phyloP scores from a whole-genome alignment of 805 yeast genomes.

The Metahyphopichia silvanorum region DNA sequence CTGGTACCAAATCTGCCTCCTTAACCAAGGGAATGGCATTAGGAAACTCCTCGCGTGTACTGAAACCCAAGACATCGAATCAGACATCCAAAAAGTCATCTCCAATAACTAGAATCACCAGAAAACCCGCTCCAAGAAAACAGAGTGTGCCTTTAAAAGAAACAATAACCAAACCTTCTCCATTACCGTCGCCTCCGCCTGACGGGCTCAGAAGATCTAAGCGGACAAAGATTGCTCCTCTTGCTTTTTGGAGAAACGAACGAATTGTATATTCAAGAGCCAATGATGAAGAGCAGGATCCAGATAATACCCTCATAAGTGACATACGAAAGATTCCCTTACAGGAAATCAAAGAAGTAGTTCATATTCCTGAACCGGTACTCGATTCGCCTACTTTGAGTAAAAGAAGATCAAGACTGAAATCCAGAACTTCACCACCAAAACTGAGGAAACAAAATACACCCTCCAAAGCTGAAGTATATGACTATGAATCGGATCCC shows the following conservation, averaged over 20 bases:
- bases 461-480: constrained; percentile 7
- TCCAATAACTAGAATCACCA: constrained; percentile 3
- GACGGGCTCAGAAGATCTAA: constrained; percentile 59
- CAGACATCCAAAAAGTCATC: constrained; percentile 1
- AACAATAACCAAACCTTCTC: constrained; percentile 19
- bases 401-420: constrained; percentile 15
- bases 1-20: constrained; percentile 9
- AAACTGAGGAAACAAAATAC: constrained; percentile 5
- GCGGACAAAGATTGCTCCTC: constrained; percentile 63
- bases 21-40: constrained; percentile 34
- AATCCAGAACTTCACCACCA: constrained; percentile 10
- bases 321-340: constrained; percentile 42
- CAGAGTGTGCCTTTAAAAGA: constrained; percentile 7
- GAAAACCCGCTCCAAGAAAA: constrained; percentile 6
- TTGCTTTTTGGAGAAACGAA: constrained; percentile 86
- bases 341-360: constrained; percentile 56
- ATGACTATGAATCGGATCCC: constrained; percentile 36
- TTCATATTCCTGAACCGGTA: constrained; percentile 42
- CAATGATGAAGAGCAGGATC: constrained; percentile 34
- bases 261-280: constrained; percentile 54
- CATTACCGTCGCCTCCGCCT: constrained; percentile 43
- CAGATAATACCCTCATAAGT: constrained; percentile 37
- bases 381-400: constrained; percentile 2
- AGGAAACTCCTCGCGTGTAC: constrained; percentile 12
- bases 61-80: constrained; percentile 1